Evolutionary conservation across 805 yeast species (phyloP).

Genomic region (Saccharomycopsis vini): DNA sequence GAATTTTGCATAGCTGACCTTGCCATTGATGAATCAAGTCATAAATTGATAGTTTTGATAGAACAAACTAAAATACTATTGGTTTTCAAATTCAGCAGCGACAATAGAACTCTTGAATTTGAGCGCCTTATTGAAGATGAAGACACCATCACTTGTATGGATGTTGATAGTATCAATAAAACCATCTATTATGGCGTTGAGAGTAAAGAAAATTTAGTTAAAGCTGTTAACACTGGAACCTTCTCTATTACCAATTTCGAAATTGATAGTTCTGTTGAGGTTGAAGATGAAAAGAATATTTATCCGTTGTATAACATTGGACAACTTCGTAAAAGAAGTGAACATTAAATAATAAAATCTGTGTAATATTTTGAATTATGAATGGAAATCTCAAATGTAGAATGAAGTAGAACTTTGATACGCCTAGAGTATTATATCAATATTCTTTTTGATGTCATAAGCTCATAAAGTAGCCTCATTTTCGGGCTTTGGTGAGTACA

Average conservation of each 20-base stretch:
- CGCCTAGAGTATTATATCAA: too few species aligned
- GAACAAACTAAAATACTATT: slow-evolving; percentile 40
- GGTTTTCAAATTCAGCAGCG: slow-evolving; percentile 27
- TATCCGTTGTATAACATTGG: slow-evolving; percentile 47
- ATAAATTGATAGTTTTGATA: slow-evolving; percentile 34
- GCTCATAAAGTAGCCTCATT: too few species aligned
- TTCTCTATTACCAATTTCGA: slow-evolving; percentile 21
- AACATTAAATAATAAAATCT: slow-evolving; percentile 34
- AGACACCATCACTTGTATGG: slow-evolving; percentile 23
- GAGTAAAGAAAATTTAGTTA: slow-evolving; percentile 26
- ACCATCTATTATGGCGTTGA: slow-evolving; percentile 21
- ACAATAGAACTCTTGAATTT: slow-evolving; percentile 19
- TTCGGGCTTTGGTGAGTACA: too few species aligned
- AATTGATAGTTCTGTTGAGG: slow-evolving; percentile 27
- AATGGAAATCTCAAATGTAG: too few species aligned
- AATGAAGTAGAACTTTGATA: too few species aligned
- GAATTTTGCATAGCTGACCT: slow-evolving; percentile 23
- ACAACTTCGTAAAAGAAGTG: slow-evolving; percentile 55
- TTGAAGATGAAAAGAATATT: slow-evolving; percentile 29
- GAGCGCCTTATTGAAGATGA: slow-evolving; percentile 29
- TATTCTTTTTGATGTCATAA: too few species aligned
- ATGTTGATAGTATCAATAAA: slow-evolving; percentile 23
- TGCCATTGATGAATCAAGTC: slow-evolving; percentile 24
- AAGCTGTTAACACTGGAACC: slow-evolving; percentile 20
- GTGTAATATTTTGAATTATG: too few species aligned